Conservation (phyloP, 768 basidiomycete species). For the Neoboletus brunneissimus region DNA sequence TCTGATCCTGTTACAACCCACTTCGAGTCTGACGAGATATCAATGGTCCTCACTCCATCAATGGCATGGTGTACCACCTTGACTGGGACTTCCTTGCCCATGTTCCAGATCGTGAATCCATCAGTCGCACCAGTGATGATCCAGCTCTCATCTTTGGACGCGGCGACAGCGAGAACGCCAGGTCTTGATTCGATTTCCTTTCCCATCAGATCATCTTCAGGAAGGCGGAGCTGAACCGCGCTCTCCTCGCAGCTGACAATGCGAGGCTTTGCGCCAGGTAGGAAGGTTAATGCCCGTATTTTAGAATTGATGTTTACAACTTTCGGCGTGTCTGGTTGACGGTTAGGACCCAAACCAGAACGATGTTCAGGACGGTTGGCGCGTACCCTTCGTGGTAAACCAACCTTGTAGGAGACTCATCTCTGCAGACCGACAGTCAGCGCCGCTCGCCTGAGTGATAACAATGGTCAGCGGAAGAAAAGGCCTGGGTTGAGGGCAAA, state of each 20-base stretch:
- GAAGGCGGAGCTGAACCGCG: constrained; percentile 6
- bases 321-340: background rate
- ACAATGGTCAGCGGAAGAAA: background rate
- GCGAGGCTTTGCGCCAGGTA: background rate
- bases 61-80: background rate
- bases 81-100: background rate
- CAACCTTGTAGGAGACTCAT: background rate
- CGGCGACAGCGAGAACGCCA: constrained; percentile 6
- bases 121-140: constrained; percentile 7
- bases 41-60: constrained; percentile 12
- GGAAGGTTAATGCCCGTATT: constrained; percentile 12
- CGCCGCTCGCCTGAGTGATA: background rate
- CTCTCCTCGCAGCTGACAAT: constrained; percentile 14
- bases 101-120: constrained; percentile 15
- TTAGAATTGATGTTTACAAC: constrained; percentile 6
- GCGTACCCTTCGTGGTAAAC: constrained; percentile 1
- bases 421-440: background rate
- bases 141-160: constrained; percentile 9
- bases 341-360: background rate
- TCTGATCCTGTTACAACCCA: constrained; percentile 21
- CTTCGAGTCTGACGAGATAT: constrained; percentile 19
- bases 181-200: constrained; percentile 3
- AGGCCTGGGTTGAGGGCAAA: background rate
- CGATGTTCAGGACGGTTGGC: background rate
- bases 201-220: constrained; percentile 7